Evolutionary conservation across 768 basidiomycete genomes (phyloP).

Genomic region (Rhodosporidiobolus odoratus): DNA sequence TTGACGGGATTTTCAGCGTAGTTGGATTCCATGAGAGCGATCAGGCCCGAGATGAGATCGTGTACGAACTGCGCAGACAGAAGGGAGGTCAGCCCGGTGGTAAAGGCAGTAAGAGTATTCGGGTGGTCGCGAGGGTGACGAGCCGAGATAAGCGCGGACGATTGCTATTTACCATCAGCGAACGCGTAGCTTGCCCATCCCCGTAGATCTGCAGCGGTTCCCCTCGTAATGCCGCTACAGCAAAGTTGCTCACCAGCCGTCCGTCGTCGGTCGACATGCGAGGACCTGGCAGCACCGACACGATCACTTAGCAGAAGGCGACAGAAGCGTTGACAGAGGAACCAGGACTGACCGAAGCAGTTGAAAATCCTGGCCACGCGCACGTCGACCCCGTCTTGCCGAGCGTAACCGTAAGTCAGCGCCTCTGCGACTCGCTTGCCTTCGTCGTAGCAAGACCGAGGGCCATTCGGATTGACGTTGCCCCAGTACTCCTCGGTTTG

Average conservation of each 20-base stretch:
- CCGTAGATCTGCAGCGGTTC: slow-evolving; percentile 74
- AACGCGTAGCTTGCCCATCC: slow-evolving; percentile 40
- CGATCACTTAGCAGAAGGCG: slow-evolving; percentile 51
- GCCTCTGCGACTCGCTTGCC: slow-evolving; percentile 99
- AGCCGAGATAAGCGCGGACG: too few relatives aligned
- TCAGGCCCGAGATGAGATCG: slow-evolving; percentile 89
- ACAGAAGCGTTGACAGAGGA: slow-evolving; percentile 3
- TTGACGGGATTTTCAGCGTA: slow-evolving; percentile 75
- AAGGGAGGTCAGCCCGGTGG: slow-evolving; percentile 61
- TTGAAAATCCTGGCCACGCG: slow-evolving; percentile 99
- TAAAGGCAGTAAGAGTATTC: background rate
- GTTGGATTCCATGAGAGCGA: slow-evolving; percentile 88
- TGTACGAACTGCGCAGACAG: slow-evolving; percentile 93
- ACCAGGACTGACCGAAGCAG: slow-evolving; percentile 61
- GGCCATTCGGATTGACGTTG: slow-evolving; percentile 96
- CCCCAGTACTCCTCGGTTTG: slow-evolving; percentile 54
- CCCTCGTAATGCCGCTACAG: slow-evolving; percentile 90
- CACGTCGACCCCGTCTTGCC: slow-evolving; percentile 91
- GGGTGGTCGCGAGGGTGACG: too few relatives aligned
- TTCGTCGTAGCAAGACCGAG: slow-evolving; percentile 99
- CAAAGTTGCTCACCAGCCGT: slow-evolving; percentile 97
- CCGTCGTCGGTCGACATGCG: slow-evolving; percentile 89
- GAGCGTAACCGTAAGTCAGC: slow-evolving; percentile 88
- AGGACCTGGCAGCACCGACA: slow-evolving; percentile 38
- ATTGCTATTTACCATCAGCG: slow-evolving; percentile 30